phyloP scores from a whole-genome alignment of 2,329 filamentous ascomycete genomes.

The Epichloe elymi region DNA sequence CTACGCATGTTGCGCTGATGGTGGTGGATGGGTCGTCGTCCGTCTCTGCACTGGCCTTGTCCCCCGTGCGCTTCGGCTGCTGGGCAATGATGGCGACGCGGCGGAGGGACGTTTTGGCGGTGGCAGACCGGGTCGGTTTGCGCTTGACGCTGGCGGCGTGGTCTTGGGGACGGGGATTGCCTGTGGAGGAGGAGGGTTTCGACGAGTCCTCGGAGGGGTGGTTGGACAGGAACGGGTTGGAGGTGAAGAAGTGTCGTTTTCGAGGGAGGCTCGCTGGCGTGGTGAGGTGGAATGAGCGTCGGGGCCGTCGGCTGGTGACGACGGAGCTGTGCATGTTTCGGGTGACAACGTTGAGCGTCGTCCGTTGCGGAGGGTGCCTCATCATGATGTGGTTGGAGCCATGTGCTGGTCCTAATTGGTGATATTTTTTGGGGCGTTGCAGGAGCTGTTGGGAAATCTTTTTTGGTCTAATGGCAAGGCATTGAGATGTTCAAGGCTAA shows the following conservation, averaged over 20 bases:
- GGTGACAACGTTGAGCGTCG: constrained; percentile 17
- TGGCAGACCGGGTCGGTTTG: constrained; percentile 30
- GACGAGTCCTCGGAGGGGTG: constrained; percentile 11
- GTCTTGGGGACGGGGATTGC: constrained; percentile 4
- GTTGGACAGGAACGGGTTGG: constrained; percentile 40
- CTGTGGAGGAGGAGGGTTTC: constrained; percentile 9
- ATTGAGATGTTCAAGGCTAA: not conserved
- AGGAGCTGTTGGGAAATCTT: not conserved
- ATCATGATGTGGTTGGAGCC: constrained; percentile 15
- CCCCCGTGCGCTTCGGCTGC: constrained; percentile 29
- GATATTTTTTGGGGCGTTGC: not conserved
- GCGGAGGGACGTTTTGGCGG: constrained; percentile 61
- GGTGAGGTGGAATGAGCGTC: constrained; percentile 33
- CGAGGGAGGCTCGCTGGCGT: constrained; percentile 31
- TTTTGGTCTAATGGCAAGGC: not conserved
- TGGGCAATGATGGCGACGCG: constrained; percentile 81
- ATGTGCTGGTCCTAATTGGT: constrained; percentile 6
- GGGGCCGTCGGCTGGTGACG: constrained; percentile 13
- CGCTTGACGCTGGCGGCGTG: constrained; percentile 25
- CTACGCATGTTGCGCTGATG: constrained; percentile 48
- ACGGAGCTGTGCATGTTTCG: constrained; percentile 18
- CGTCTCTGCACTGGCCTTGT: constrained; percentile 10
- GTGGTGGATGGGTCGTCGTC: constrained; percentile 27
- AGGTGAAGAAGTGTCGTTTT: constrained; percentile 53
- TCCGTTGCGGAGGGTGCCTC: constrained; percentile 20